These are phyloP conservation scores for Amesomyces nigricolor DNA, from an alignment of 2,329 filamentous ascomycete species.

Conservation along the genomic window DNA sequence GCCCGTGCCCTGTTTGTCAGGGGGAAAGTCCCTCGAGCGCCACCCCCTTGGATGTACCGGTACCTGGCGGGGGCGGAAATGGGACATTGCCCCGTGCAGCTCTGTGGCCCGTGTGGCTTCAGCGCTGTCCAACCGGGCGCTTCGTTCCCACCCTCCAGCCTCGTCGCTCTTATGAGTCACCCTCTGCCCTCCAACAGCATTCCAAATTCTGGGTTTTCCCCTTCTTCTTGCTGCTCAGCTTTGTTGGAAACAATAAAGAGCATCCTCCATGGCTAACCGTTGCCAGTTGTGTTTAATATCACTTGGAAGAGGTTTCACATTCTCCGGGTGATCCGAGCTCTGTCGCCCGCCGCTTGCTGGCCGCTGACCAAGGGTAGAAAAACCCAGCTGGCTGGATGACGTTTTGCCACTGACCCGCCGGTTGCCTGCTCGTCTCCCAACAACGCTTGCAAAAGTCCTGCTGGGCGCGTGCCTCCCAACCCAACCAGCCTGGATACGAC, in stretches of 20 bases:
- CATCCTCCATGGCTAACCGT: background rate
- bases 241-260: background rate
- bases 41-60: conserved; percentile 15
- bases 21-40: conserved; percentile 13
- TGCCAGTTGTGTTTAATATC: background rate
- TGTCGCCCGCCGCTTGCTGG: background rate
- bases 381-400: background rate
- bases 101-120: conserved; percentile 23
- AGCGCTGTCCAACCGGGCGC: conserved; percentile 17
- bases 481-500: no score
- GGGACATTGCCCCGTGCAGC: conserved; percentile 12
- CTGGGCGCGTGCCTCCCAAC: no score
- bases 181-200: conserved; percentile 3
- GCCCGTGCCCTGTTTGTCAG: conserved; percentile 18
- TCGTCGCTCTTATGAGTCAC: conserved; percentile 25
- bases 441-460: no score
- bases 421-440: no score
- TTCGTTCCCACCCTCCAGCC: conserved; percentile 18
- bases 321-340: background rate
- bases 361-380: background rate
- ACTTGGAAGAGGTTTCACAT: no score
- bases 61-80: conserved; percentile 15
- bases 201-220: background rate
- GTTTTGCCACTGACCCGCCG: no score
- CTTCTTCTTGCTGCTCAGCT: background rate